Percentiles rank a stretch among this genome's conserved stretches.
Evolutionary conservation across 345 rosid genomes (phyloP).

Genomic region (Moringa oleifera): DNA sequence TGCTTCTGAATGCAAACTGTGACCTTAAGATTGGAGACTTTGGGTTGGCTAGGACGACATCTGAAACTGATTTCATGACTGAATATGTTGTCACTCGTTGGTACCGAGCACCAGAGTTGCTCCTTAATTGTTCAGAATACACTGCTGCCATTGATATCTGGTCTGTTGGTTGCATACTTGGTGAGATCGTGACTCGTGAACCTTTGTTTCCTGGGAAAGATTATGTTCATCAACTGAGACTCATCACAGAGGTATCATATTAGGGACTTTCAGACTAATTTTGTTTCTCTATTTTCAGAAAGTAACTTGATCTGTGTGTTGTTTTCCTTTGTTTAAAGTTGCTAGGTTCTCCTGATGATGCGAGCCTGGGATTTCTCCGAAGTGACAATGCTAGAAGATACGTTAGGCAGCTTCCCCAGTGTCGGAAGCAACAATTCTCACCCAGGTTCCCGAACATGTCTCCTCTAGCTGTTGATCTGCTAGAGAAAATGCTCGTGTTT

Average conservation of each 20-base stretch:
- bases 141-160: slow-evolving; percentile 62
- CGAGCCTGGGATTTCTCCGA: slow-evolving; percentile 43
- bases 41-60: slow-evolving; percentile 56
- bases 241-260: slow-evolving; percentile 49
- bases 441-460: slow-evolving; percentile 36
- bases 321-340: slow-evolving; percentile 25
- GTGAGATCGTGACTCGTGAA: slow-evolving; percentile 43
- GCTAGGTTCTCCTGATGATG: slow-evolving; percentile 48
- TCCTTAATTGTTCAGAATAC: slow-evolving; percentile 50
- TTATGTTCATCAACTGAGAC: slow-evolving; percentile 52
- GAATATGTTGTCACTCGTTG: slow-evolving; percentile 62
- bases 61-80: slow-evolving; percentile 60
- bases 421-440: slow-evolving; percentile 38
- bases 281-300: no score
- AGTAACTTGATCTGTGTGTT: no score
- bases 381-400: slow-evolving; percentile 50
- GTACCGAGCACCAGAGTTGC: slow-evolving; percentile 59
- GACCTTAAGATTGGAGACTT: slow-evolving; percentile 59
- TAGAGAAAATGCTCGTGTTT: slow-evolving; percentile 49
- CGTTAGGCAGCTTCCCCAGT: slow-evolving; percentile 45
- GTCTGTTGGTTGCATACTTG: slow-evolving; percentile 66
- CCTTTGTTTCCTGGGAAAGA: slow-evolving; percentile 60
- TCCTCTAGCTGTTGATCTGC: slow-evolving; percentile 34
- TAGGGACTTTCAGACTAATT: no score
- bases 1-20: slow-evolving; percentile 47